phyloP scores from a whole-genome alignment of 495 filamentous ascomycete species.

The Aspergillus cavernicola region DNA sequence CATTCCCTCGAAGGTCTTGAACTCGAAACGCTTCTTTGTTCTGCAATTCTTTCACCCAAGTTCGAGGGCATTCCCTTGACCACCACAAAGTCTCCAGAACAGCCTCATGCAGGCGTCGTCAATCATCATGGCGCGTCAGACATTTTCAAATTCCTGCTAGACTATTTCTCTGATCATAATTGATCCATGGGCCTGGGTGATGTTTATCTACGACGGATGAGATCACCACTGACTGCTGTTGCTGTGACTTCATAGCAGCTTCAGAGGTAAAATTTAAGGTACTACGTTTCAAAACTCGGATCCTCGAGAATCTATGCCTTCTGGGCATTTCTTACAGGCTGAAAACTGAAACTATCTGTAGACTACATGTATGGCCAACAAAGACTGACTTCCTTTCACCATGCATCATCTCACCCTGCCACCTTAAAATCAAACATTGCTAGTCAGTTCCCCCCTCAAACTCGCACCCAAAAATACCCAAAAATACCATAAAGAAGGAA shows the following conservation, averaged over 20 bases:
- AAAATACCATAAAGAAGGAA: slow-evolving; percentile 2
- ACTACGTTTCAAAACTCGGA: neutral
- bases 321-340: neutral
- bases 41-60: neutral
- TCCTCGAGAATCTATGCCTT: neutral
- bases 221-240: slow-evolving; percentile 7
- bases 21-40: neutral
- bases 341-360: neutral
- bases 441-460: neutral
- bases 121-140: no score
- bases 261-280: neutral
- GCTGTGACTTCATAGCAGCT: slow-evolving; percentile 3
- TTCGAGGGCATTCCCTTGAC: neutral
- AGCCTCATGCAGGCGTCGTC: neutral
- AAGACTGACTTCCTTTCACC: neutral
- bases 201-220: slow-evolving; percentile 1
- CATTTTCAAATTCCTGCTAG: neutral
- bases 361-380: neutral
- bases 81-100: neutral
- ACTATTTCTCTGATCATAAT: neutral
- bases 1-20: no score
- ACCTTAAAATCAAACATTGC: neutral
- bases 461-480: neutral
- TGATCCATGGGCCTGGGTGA: neutral
- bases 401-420: neutral